phyloP scores from a whole-genome alignment of 169 alveolate genomes.

The Plasmodium ovale region DNA sequence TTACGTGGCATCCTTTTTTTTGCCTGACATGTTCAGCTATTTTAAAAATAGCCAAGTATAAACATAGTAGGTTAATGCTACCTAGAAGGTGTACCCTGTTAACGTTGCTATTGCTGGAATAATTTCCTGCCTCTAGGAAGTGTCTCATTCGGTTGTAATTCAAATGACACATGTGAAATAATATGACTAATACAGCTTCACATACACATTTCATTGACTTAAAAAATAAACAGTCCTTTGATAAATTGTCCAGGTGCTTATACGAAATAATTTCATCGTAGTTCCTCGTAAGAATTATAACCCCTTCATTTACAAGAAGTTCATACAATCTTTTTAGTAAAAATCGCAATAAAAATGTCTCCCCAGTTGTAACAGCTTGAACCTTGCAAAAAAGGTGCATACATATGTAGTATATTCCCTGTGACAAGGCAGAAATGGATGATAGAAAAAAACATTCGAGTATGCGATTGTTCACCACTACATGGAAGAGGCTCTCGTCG shows the following conservation, averaged over 20 bases:
- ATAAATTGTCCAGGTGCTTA: neutral
- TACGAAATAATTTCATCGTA: neutral
- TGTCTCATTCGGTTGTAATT: no score
- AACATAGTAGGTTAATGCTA: neutral
- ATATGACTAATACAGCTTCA: conserved; percentile 14
- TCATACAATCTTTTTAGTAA: conserved; percentile 20
- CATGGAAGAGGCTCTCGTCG: conserved; percentile 1
- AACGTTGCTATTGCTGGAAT: neutral
- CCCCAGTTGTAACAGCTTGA: neutral
- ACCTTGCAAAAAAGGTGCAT: neutral
- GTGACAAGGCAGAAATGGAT: conserved; percentile 20
- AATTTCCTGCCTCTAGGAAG: neutral
- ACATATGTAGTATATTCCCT: conserved; percentile 41
- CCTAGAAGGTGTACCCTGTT: neutral
- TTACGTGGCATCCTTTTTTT: neutral
- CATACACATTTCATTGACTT: conserved; percentile 6
- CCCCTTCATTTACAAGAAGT: conserved; percentile 16
- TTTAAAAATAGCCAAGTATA: conserved; percentile 15
- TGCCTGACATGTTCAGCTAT: conserved; percentile 12
- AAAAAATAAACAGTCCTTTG: conserved; percentile 1
- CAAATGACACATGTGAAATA: conserved; percentile 13
- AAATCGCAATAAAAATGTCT: conserved; percentile 4
- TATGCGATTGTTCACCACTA: conserved; percentile 21
- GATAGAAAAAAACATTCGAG: neutral
- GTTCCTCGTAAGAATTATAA: neutral